Evolutionary conservation across 331 rosid species (phyloP), one percentile per base, ranked within the genome.

Genomic region (Dryas integrifolia): DNA sequence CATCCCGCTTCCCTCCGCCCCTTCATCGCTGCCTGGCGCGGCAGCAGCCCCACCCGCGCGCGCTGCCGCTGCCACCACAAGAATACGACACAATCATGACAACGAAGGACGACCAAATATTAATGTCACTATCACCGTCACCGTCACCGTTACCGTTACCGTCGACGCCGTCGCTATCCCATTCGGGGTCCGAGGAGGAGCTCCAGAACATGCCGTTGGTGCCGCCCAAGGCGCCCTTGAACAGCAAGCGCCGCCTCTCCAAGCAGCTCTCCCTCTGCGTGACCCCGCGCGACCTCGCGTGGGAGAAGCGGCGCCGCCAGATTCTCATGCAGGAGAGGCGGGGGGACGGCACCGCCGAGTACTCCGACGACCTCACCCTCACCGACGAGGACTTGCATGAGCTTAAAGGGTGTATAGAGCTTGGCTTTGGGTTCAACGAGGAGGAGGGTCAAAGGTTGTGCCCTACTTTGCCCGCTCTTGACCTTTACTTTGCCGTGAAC

Each of bases 341-440:
- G 68, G 82, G 71, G 70, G 79, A 75, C 35, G 76, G 82, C 4
- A 43, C 80, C 24, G 65, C 75, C 0, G 81, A 81, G 14, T 61
- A 81, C n/a, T 61, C 59, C 1, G 86, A 73, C 1, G 82, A 86
- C 56, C 21, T 91, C 3, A 86, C 90, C 0, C 51, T 94, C 2
- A 95, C 97, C 0, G 96, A 91, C 16, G 98, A 89, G 48, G 98
- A 94, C 39, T 70, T 90, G 6, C 44, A 78, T 5, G 98, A 94
- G 81, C 96, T 94, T 0, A 94, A 85, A 74, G 98, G 97, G 0
- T 86, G 86, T n/a, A 94, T 94, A 18, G 97, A 94, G 70, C 83
- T 94, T 6, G 98, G 98, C 30, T 94, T 94, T 46, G 97, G 97
- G 18, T 94, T 94, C 80, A 91, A 88, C 3, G 98, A 94, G 48